These are phyloP conservation scores for Fusarium pseudograminearum DNA, from an alignment of 2,329 filamentous ascomycete genomes.

Conservation along the genomic window DNA sequence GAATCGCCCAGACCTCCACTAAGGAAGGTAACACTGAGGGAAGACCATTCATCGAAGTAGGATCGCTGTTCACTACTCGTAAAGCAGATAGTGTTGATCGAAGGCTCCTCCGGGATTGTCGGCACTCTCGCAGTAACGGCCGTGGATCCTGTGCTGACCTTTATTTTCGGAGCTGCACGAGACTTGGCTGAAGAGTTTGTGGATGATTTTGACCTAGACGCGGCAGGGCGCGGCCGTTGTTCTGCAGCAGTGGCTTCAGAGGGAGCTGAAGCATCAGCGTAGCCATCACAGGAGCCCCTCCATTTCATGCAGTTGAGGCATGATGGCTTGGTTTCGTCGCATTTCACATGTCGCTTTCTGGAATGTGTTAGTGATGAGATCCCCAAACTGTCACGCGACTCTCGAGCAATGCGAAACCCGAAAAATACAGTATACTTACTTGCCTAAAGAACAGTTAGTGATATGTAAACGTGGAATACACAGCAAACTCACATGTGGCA, in stretches of 20 bases:
- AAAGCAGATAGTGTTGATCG: constrained; percentile 53
- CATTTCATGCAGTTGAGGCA: constrained; percentile 58
- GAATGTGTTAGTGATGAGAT: constrained; percentile 21
- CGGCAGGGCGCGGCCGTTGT: constrained; percentile 16
- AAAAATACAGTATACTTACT: constrained; percentile 46
- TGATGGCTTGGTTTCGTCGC: constrained; percentile 57
- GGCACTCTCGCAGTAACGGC: constrained; percentile 50
- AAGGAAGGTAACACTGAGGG: constrained; percentile 52
- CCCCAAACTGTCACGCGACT: neutral
- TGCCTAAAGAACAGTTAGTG: constrained; percentile 46
- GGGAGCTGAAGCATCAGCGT: constrained; percentile 40
- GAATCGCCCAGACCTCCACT: constrained; percentile 52
- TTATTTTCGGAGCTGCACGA: constrained; percentile 27
- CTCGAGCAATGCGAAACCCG: neutral
- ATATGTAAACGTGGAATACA: constrained; percentile 1
- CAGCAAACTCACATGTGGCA: constrained; percentile 51
- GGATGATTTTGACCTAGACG: constrained; percentile 18
- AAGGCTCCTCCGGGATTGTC: constrained; percentile 50
- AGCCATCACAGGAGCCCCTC: constrained; percentile 56
- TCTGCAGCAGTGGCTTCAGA: constrained; percentile 14
- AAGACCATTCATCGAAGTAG: constrained; percentile 56
- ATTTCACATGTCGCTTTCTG: constrained; percentile 59
- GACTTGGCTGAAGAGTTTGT: constrained; percentile 14
- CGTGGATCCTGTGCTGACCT: constrained; percentile 31
- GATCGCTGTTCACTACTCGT: constrained; percentile 50